Evolutionary conservation across 306 rosid species (phyloP).

Genomic region (Cajanus cajan): DNA sequence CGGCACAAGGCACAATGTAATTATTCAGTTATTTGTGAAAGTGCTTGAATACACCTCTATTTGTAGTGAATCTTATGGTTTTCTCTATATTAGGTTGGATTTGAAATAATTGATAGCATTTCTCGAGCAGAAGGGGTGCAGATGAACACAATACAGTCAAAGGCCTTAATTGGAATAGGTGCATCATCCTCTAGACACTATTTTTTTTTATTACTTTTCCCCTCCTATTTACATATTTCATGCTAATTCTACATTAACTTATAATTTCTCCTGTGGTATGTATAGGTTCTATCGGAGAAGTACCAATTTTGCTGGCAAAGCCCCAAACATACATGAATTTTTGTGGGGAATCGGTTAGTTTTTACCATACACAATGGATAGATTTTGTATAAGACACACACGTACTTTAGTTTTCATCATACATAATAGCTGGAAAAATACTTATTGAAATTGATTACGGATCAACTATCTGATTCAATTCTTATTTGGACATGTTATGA

Average conservation of each 20-base stretch:
- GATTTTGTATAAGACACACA: background rate
- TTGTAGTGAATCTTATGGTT: background rate
- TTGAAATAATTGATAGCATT: constrained; percentile 77
- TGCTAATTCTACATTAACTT: constrained; percentile 21
- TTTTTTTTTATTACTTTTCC: background rate
- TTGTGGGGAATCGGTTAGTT: constrained; percentile 89
- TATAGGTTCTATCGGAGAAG: constrained; percentile 91
- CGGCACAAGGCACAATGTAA: constrained; percentile 93
- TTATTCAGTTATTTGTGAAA: background rate
- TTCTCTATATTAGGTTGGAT: constrained; percentile 69
- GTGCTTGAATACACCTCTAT: background rate
- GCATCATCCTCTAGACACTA: constrained; percentile 16
- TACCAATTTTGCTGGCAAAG: constrained; percentile 85
- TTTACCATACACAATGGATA: constrained; percentile 5
- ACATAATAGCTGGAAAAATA: background rate
- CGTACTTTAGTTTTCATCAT: background rate
- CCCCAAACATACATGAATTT: constrained; percentile 93
- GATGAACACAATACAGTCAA: constrained; percentile 90
- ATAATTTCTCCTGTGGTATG: constrained; percentile 35
- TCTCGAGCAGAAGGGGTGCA: constrained; percentile 61
- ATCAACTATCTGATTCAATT: constrained; percentile 12
- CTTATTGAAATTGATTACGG: background rate
- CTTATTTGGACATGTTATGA: background rate
- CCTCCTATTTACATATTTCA: background rate
- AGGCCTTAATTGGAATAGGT: constrained; percentile 92